A percentile compares a stretch with the other conserved stretches of the same genome.
Evolutionary conservation across 148 eudicot genomes (phyloP).

Genomic region (Fallopia convolvulus): DNA sequence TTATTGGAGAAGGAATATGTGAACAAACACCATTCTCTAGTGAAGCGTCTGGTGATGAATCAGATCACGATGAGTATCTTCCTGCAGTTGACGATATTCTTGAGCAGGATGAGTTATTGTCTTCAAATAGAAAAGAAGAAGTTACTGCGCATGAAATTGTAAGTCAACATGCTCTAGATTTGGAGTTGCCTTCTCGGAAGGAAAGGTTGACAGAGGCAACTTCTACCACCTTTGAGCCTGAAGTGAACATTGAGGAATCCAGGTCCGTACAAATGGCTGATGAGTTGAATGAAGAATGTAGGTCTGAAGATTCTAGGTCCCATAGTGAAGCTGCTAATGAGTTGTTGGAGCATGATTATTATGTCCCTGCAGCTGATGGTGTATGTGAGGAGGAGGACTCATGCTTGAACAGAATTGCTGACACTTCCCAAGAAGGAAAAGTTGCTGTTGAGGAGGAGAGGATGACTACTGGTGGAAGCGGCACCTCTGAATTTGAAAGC

Average conservation of each 20-base stretch:
- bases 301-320: not conserved
- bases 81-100: not conserved
- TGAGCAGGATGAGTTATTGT: conserved; percentile 4
- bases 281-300: not conserved
- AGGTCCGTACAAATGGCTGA: not conserved
- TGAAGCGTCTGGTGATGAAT: not conserved
- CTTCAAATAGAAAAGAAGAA: conserved; percentile 6
- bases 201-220: conserved; percentile 2
- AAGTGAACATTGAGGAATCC: not conserved
- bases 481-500: conserved; percentile 22
- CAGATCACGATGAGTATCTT: conserved; percentile 8
- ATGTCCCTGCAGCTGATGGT: conserved; percentile 3
- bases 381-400: not conserved
- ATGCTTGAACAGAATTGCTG: not conserved
- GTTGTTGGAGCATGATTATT: not conserved
- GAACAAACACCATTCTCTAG: not conserved
- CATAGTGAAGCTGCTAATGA: not conserved
- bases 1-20: conserved; percentile 1
- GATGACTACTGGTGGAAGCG: conserved; percentile 14
- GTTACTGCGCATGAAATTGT: not conserved
- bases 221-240: not conserved
- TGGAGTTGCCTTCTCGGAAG: not conserved
- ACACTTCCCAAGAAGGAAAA: not conserved
- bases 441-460: not conserved
- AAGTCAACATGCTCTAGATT: not conserved